A percentile compares a stretch with the other conserved stretches of the same genome.
These are phyloP conservation scores for Syzygium grande DNA, from an alignment of 345 rosid species.

Conservation along the genomic window DNA sequence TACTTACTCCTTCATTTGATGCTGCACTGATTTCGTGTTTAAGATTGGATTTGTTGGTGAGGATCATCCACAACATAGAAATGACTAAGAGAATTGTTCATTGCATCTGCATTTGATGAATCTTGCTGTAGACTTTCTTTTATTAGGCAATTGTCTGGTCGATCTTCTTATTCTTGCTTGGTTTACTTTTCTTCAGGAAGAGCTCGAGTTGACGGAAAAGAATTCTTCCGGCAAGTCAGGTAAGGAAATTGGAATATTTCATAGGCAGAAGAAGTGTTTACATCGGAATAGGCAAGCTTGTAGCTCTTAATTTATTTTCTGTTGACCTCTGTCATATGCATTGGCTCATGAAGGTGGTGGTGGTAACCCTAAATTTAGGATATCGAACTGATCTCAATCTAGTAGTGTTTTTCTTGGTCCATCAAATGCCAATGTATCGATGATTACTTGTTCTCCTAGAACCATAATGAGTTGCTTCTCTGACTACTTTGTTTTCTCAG, in stretches of 20 bases:
- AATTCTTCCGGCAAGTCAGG: slow-evolving; percentile 98
- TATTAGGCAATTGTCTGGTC: background rate
- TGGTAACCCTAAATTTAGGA: background rate
- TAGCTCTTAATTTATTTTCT: background rate
- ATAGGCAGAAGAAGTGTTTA: background rate
- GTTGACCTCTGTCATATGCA: background rate
- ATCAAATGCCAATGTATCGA: background rate
- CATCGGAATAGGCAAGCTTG: background rate
- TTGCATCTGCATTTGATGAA: background rate
- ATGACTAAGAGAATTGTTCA: background rate
- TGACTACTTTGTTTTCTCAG: slow-evolving; percentile 19
- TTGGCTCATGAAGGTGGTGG: background rate
- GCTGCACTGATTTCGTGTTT: background rate
- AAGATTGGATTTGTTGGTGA: background rate
- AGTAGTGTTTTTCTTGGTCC: background rate
- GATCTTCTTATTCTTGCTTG: background rate
- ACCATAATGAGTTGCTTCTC: background rate
- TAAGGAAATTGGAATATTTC: slow-evolving; percentile 9
- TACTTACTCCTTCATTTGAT: background rate
- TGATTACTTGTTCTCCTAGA: background rate
- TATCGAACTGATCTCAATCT: background rate
- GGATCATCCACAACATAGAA: background rate
- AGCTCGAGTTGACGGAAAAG: slow-evolving; percentile 90
- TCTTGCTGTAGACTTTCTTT: background rate
- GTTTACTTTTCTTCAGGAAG: slow-evolving; percentile 36